Evolutionary conservation across 2,329 filamentous ascomycete genomes (phyloP).

Genomic region (Aspergillus novoparasiticus): DNA sequence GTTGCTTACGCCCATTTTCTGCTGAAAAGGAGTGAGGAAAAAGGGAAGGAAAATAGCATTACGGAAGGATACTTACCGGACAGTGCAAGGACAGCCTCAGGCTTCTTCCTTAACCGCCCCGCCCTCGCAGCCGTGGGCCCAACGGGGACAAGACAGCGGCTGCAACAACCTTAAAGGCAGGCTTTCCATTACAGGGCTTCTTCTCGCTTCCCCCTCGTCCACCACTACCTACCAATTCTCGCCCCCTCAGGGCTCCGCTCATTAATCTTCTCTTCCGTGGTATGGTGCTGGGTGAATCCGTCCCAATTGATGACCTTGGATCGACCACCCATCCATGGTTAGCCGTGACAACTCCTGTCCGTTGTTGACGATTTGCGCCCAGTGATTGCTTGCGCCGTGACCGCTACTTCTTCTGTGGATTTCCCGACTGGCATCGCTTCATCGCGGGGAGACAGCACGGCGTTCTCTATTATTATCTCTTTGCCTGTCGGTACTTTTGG

Average conservation of each 20-base stretch:
- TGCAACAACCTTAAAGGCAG: conserved; percentile 28
- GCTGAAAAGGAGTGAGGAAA: not conserved
- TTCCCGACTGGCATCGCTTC: conserved; percentile 7
- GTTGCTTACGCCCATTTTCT: not conserved
- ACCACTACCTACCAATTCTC: not conserved
- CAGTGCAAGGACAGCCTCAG: conserved; percentile 1
- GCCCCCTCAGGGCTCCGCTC: conserved; percentile 9
- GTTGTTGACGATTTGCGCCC: conserved; percentile 9
- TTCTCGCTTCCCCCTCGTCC: conserved; percentile 4
- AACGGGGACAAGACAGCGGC: conserved; percentile 28
- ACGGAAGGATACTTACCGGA: not conserved
- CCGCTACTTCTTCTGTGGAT: conserved; percentile 21
- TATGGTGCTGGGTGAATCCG: conserved; percentile 1
- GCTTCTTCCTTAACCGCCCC: conserved; percentile 18
- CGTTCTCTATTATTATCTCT: conserved; percentile 1
- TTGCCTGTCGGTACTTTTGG: conserved; percentile 4
- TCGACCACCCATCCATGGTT: conserved; percentile 18
- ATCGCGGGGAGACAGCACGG: conserved; percentile 11
- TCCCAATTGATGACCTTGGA: conserved; percentile 16
- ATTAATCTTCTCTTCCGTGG: conserved; percentile 6
- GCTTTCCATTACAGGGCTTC: conserved; percentile 1
- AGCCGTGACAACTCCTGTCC: conserved; percentile 5
- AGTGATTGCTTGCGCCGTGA: conserved; percentile 17
- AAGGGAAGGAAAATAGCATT: not conserved
- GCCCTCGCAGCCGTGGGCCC: conserved; percentile 27